These are phyloP conservation scores for Capsicum baccatum DNA, from an alignment of 257 asterid species.

Conservation along the genomic window DNA sequence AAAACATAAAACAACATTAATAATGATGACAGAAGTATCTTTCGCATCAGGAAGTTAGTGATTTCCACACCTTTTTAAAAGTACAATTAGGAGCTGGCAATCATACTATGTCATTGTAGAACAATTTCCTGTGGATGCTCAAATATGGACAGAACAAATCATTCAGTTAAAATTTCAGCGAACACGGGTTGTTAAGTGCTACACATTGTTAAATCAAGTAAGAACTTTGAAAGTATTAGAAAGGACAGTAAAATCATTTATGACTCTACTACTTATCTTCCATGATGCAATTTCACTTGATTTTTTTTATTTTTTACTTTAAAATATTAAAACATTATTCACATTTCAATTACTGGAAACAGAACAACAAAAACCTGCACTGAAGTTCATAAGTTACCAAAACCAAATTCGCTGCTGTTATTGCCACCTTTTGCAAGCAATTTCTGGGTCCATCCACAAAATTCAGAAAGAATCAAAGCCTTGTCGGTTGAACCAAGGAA, in stretches of 20 bases:
- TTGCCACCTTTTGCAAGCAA: constrained; percentile 55
- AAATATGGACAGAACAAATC: constrained; percentile 16
- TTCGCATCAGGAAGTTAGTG: constrained; percentile 18
- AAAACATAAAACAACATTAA: constrained; percentile 8
- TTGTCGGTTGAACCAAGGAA: constrained; percentile 87
- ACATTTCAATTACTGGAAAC: constrained; percentile 23
- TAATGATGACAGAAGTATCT: background rate
- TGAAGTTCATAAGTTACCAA: constrained; percentile 41
- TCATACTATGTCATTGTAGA: background rate
- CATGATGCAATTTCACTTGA: background rate
- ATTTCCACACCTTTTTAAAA: background rate
- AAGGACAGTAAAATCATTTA: constrained; percentile 7
- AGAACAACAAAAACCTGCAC: constrained; percentile 26
- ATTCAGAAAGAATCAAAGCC: constrained; percentile 78
- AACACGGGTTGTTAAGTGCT: background rate
- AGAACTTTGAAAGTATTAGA: background rate
- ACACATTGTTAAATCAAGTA: background rate
- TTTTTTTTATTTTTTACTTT: background rate
- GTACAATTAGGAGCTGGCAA: background rate
- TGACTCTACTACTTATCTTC: background rate
- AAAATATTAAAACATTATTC: constrained; percentile 3
- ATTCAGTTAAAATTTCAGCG: constrained; percentile 1
- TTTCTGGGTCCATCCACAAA: constrained; percentile 87
- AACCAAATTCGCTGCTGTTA: constrained; percentile 41
- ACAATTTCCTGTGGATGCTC: constrained; percentile 2